Conservation (phyloP, 1,139 yeast species). For the Chernovozyma aurita region DNA sequence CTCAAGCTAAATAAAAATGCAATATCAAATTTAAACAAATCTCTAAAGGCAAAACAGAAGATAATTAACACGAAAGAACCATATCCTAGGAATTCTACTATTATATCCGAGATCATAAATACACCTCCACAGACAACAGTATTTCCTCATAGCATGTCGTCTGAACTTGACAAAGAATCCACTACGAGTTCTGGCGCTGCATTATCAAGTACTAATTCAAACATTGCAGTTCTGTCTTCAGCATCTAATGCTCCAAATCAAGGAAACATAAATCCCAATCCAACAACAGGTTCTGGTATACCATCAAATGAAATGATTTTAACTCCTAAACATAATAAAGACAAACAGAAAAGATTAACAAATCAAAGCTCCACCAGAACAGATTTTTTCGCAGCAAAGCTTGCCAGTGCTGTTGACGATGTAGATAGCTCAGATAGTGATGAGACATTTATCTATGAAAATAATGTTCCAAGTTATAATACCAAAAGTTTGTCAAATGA, state of each 20-base stretch:
- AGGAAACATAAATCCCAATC: conserved; percentile 4
- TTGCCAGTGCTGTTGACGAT: conserved; percentile 92
- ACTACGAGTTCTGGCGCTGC: conserved; percentile 3
- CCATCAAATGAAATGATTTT: conserved; percentile 3
- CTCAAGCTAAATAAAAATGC: conserved; percentile 23
- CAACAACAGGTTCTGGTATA: conserved; percentile 4
- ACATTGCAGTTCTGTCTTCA: conserved; percentile 3
- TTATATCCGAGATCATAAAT: conserved; percentile 32
- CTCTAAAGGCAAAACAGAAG: conserved; percentile 39
- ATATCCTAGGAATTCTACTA: conserved; percentile 30
- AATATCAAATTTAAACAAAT: conserved; percentile 34
- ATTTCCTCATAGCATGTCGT: conserved; percentile 19
- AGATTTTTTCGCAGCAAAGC: conserved; percentile 88
- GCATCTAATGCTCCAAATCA: conserved; percentile 2
- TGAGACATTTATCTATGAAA: conserved; percentile 91
- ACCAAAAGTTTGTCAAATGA: conserved; percentile 5
- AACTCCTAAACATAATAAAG: conserved; percentile 9
- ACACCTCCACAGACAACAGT: conserved; percentile 28
- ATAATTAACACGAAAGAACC: conserved; percentile 36
- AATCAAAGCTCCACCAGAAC: conserved; percentile 57
- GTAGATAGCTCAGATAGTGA: conserved; percentile 83
- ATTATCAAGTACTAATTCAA: neutral
- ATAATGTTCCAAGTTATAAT: conserved; percentile 24
- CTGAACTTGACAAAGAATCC: conserved; percentile 5
- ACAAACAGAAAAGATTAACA: conserved; percentile 17